Evolutionary conservation across 2,329 filamentous ascomycete genomes (phyloP).

Genomic region (Cladobotryum protrusum): DNA sequence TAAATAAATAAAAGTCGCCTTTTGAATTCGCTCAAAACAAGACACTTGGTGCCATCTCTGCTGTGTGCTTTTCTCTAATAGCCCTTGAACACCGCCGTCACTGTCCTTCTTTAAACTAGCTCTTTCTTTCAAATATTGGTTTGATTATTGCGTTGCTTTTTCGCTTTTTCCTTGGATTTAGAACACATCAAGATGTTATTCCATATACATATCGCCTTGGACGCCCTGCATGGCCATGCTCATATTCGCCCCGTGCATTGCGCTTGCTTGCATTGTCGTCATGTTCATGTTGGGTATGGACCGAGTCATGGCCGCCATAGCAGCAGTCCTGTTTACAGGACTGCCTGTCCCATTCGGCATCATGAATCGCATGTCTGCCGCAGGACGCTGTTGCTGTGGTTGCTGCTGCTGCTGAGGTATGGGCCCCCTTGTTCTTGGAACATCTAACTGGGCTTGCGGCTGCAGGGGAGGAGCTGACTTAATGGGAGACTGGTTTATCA

Average conservation of each 20-base stretch:
- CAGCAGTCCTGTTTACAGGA: constrained; percentile 27
- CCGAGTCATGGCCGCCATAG: constrained; percentile 36
- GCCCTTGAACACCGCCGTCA: no score
- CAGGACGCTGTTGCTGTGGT: constrained; percentile 15
- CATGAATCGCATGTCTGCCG: constrained; percentile 35
- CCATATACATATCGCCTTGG: constrained; percentile 46
- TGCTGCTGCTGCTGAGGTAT: constrained; percentile 20
- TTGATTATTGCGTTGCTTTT: no score
- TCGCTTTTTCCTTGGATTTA: no score
- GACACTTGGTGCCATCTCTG: no score
- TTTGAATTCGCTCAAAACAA: no score
- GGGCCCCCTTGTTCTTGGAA: constrained; percentile 34
- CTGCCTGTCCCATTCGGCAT: constrained; percentile 35
- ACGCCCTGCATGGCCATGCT: constrained; percentile 40
- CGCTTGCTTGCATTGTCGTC: constrained; percentile 32
- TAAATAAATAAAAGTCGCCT: no score
- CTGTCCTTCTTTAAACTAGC: no score
- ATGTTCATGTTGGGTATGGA: constrained; percentile 43
- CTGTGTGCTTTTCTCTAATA: no score
- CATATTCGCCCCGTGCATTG: constrained; percentile 39
- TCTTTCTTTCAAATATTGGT: no score
- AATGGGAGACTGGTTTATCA: constrained; percentile 38
- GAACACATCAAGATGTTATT: constrained; percentile 24
- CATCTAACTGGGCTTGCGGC: constrained; percentile 37
- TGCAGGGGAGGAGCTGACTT: constrained; percentile 34